A percentile compares a stretch with the other conserved stretches of the same genome.
Evolutionary conservation across 495 filamentous ascomycete species (phyloP).

Genomic region (Aspergillus bertholletiae): DNA sequence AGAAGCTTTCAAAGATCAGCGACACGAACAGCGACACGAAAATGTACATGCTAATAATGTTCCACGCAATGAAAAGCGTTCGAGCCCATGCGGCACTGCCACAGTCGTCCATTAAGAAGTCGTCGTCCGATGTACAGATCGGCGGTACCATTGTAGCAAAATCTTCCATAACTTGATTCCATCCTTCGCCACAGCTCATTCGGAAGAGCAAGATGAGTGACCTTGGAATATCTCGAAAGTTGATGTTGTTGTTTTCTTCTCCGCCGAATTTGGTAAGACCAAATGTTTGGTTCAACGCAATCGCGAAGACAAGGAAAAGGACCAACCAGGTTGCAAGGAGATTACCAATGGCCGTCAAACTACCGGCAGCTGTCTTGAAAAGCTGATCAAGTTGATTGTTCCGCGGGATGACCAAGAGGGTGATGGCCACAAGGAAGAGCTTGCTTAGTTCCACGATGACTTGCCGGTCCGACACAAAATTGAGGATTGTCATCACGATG

Average conservation of each 20-base stretch:
- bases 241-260: slow-evolving; percentile 75
- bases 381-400: slow-evolving; percentile 98
- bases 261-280: slow-evolving; percentile 85
- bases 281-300: slow-evolving; percentile 94
- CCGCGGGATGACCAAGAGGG: slow-evolving; percentile 87
- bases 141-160: slow-evolving; percentile 76
- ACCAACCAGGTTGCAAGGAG: slow-evolving; percentile 96
- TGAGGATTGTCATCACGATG: slow-evolving; percentile 70
- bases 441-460: slow-evolving; percentile 81
- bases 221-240: slow-evolving; percentile 90
- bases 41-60: slow-evolving; percentile 99
- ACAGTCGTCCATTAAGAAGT: slow-evolving; percentile 86
- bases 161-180: slow-evolving; percentile 97
- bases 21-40: slow-evolving; percentile 98
- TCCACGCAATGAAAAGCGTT: slow-evolving; percentile 90
- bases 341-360: slow-evolving; percentile 85
- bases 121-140: slow-evolving; percentile 61
- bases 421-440: slow-evolving; percentile 85
- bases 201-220: slow-evolving; percentile 91
- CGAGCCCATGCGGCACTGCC: slow-evolving; percentile 85
- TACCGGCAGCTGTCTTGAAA: slow-evolving; percentile 98
- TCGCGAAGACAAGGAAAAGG: slow-evolving; percentile 92
- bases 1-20: slow-evolving; percentile 98
- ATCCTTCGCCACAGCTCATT: slow-evolving; percentile 89
- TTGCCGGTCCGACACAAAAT: slow-evolving; percentile 50